Evolutionary conservation across 768 basidiomycete species (phyloP), one percentile per base, ranked within the genome.

Genomic region (Suillus decipiens): DNA sequence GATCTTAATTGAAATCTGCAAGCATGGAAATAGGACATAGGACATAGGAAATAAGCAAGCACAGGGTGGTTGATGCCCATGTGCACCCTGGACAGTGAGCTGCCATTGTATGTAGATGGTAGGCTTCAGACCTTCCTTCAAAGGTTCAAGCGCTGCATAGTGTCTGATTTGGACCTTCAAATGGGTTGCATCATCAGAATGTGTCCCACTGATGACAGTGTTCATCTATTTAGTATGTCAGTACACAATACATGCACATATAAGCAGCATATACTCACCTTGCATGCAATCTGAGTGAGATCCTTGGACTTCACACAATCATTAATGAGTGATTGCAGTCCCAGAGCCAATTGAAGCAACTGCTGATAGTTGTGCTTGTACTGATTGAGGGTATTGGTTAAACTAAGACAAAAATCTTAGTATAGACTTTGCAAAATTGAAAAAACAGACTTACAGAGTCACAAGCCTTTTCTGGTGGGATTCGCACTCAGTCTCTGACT

Each of bases 41-140:
- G 64, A 24, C 64, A 64, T 0, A 64, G 56, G 24, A 51, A 50
- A 0, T 17, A 5, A 10, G 61, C 61, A 0, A 64, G 48, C 19
- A 51, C 61, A 1, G 50, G 56, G 39, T 64, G 64, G 8, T 64
- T 64, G 1, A 64, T 22, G n/a, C 64, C 61, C 45, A 64, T 36
- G 14, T 34, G 54, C 28, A 15, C 22, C 47, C 22, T 47, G 0
- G 47, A 47, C 22, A 47, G 47, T 2, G 47, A 47, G 11, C 47
- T 22, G 2, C 54, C 56, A n/a, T 48, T 28, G n/a, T n/a, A n/a
- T n/a, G 19, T 28, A 39, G 19, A 65, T 61, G 1, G 64, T 55
- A 0, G 57, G 64, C 1, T 15, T 14, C 4, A 65, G 6, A 0
- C 31, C 5, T 12, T 55, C 28, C 5, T 8, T 12, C 1, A 15